Conservation (phyloP, 371 early-diverging fungal genomes). For the Mucor mucedo region DNA sequence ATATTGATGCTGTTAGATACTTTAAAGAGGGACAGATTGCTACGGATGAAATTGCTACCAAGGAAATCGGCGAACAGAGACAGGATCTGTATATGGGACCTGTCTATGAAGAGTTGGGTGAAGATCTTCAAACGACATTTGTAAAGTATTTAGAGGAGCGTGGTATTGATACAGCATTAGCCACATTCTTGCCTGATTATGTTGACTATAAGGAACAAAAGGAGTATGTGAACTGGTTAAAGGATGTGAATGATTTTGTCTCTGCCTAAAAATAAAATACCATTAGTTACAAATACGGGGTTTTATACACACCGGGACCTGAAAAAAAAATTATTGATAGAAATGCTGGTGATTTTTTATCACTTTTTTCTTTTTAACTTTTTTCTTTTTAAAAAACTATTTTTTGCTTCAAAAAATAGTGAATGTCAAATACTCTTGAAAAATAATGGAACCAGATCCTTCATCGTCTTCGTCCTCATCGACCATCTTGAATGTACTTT, state of each 20-base stretch:
- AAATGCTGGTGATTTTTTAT: background rate
- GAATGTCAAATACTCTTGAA: background rate
- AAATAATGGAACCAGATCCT: conserved; percentile 1
- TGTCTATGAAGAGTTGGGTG: conserved; percentile 38
- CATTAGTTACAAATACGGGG: background rate
- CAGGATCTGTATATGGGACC: conserved; percentile 37
- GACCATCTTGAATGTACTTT: conserved; percentile 1
- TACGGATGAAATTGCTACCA: conserved; percentile 62
- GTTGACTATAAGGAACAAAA: conserved; percentile 94
- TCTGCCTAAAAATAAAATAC: conserved; percentile 49
- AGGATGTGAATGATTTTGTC: conserved; percentile 79
- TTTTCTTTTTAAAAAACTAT: background rate
- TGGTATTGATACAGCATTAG: conserved; percentile 81
- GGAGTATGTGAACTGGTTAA: conserved; percentile 91
- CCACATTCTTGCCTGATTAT: conserved; percentile 86
- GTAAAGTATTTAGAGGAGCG: conserved; percentile 88
- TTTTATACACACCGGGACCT: too few relatives aligned
- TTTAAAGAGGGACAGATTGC: conserved; percentile 64
- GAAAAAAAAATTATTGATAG: too few relatives aligned
- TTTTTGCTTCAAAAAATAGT: background rate
- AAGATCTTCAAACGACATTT: conserved; percentile 75
- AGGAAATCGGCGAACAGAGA: conserved; percentile 64
- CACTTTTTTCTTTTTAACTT: conserved; percentile 2
- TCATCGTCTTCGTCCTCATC: background rate
- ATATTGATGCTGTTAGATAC: conserved; percentile 75